A percentile compares a stretch with the other conserved stretches of the same genome.
These are phyloP conservation scores for Coccomyxa subellipsoidea DNA, from an alignment of 163 green algal genomes.

Conservation along the genomic window DNA sequence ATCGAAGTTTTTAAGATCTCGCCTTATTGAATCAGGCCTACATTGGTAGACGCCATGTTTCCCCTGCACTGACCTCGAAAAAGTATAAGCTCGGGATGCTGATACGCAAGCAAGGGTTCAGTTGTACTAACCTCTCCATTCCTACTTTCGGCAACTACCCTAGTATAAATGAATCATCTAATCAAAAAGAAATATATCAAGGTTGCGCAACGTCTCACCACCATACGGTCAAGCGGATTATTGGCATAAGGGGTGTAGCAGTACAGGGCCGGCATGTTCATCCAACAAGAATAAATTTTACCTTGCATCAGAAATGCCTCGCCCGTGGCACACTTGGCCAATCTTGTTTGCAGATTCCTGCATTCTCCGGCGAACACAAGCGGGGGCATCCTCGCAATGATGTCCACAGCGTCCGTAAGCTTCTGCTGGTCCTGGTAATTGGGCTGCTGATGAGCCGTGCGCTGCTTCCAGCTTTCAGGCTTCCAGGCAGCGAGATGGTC, in stretches of 20 bases:
- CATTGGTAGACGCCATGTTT: background rate
- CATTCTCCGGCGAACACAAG: slow-evolving; percentile 95
- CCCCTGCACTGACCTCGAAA: too few species aligned
- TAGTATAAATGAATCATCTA: too few species aligned
- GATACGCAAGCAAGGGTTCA: too few species aligned
- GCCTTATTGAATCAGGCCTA: background rate
- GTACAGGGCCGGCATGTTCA: background rate
- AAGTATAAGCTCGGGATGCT: too few species aligned
- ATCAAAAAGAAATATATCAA: too few species aligned
- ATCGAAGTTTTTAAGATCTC: background rate
- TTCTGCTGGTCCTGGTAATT: slow-evolving; percentile 75
- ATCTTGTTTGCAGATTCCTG: slow-evolving; percentile 83
- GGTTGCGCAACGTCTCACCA: too few species aligned
- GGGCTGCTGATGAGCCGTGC: slow-evolving; percentile 81
- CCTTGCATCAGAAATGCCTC: slow-evolving; percentile 84
- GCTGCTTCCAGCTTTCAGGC: slow-evolving; percentile 49
- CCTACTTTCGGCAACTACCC: too few species aligned
- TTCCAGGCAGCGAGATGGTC: slow-evolving; percentile 46
- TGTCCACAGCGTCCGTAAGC: slow-evolving; percentile 43
- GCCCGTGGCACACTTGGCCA: slow-evolving; percentile 80
- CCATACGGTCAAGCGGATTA: background rate
- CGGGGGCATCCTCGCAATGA: slow-evolving; percentile 77
- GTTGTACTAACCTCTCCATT: too few species aligned
- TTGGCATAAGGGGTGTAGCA: too few species aligned
- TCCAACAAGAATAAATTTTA: background rate